Base-by-base conservation (phyloP, 805 yeast species). In the Candida ficus region DNA sequence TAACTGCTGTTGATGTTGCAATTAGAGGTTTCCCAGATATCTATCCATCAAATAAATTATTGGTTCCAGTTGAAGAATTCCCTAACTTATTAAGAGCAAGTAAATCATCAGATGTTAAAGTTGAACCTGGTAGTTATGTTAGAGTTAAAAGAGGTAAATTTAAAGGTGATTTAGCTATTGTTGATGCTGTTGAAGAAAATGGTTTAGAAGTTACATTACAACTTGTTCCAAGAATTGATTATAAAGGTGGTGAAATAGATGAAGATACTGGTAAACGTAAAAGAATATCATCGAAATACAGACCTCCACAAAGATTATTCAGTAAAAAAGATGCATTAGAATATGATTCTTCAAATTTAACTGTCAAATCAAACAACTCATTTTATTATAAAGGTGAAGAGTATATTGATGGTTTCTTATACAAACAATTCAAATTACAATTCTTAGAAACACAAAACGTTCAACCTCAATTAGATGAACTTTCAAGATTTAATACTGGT, bases 171-270 rank as follows among this genome's bases (percentile, higher is more conserved):
- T 70, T 93, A 49, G 99, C 96, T 18, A 76, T 88, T 35, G 95
- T 93, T 37, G 96, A 89, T 53, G 89, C 90, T 58, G 73, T 93
- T 47, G 84, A 95, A 45, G 98, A 93, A 56, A 91, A 87, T 58
- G 98, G 96, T 39, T 73, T 93, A 52, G 98, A 91, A 60, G 98
- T 88, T n/a, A 76, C 95, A 54, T 78, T 95, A 52, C 87, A 87
- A 57, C 70, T 93, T 48, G 95, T 93, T 26, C 99, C 99, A 28
- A 78, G 99, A 55, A 65, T 93, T 44, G 97, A 91, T 60, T 91
- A 93, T 62, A 96, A 95, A 43, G 78, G 80, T 49, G 71, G 67
- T 32, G 70, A 66, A 26, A 75, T 73, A 44, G 86, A 78, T 46
- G 82, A 79, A 7, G 61, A 52, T 5, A 61, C 65, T 8, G 62